Percentiles rank a stretch among this genome's conserved stretches.
phyloP scores from a whole-genome alignment of 2,329 filamentous ascomycete genomes.

The Stagonosporopsis cucurbitacearum region DNA sequence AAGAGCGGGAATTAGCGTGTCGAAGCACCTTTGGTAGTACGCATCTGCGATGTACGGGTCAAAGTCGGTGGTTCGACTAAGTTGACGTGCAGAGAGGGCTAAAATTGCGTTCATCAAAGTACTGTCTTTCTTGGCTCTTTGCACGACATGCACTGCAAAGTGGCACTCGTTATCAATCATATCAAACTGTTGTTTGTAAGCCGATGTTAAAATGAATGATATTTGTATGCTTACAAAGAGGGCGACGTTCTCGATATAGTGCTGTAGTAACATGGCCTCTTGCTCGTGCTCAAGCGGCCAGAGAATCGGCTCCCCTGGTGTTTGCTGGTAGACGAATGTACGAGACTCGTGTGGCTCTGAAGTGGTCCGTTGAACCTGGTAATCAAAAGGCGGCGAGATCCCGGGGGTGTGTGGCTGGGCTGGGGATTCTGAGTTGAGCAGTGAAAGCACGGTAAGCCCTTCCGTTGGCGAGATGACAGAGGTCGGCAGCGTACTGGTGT shows the following conservation, averaged over 20 bases:
- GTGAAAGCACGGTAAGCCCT: constrained; percentile 42
- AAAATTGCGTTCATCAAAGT: constrained; percentile 53
- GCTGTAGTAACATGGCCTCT: constrained; percentile 46
- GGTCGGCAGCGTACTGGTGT: constrained; percentile 24
- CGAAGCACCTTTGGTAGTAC: constrained; percentile 51
- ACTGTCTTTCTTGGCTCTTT: constrained; percentile 46
- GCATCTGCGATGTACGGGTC: constrained; percentile 52
- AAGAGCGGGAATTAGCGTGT: constrained; percentile 50
- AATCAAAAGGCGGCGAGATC: constrained; percentile 26
- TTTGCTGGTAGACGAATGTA: constrained; percentile 41
- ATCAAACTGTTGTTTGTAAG: constrained; percentile 37
- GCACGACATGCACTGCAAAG: constrained; percentile 45
- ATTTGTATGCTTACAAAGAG: constrained; percentile 37
- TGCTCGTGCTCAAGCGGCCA: constrained; percentile 48
- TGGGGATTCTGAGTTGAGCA: constrained; percentile 45
- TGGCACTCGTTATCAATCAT: constrained; percentile 45
- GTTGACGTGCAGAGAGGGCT: constrained; percentile 51
- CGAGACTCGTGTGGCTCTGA: constrained; percentile 20
- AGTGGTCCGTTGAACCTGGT: constrained; percentile 10
- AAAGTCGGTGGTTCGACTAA: constrained; percentile 49
- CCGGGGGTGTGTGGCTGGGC: constrained; percentile 22
- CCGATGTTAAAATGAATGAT: background rate
- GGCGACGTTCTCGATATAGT: constrained; percentile 48
- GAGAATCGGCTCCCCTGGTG: constrained; percentile 37
- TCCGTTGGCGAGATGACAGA: constrained; percentile 36